Evolutionary conservation across 2,329 filamentous ascomycete genomes (phyloP).

Genomic region (Colletotrichum orbiculare): DNA sequence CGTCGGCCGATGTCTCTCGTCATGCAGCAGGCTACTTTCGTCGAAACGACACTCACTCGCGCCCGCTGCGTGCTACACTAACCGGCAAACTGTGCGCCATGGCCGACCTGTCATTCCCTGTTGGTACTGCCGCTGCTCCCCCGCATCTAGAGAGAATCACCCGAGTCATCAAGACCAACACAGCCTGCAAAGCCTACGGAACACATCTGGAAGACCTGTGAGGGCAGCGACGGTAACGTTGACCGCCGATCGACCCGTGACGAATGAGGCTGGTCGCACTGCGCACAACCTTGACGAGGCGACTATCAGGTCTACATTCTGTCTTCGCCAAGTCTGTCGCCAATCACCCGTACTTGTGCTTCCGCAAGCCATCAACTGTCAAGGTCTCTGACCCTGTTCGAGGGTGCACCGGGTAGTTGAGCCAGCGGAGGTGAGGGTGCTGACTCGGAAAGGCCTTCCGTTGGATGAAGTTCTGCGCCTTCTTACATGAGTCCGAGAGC

Average conservation of each 20-base stretch:
- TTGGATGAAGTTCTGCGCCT: too few species aligned
- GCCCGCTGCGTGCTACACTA: not conserved
- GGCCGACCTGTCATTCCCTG: not conserved
- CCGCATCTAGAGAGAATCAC: not conserved
- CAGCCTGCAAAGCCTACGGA: not conserved
- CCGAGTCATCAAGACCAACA: not conserved
- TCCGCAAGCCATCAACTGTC: not conserved
- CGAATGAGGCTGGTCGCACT: not conserved
- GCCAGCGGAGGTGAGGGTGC: too few species aligned
- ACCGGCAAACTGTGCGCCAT: conserved; percentile 3
- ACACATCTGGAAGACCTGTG: not conserved
- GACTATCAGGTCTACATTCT: conserved; percentile 2
- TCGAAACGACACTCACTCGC: not conserved
- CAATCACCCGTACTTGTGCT: not conserved
- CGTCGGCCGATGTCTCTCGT: not conserved
- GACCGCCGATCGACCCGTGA: not conserved
- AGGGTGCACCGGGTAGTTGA: too few species aligned
- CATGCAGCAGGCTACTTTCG: not conserved
- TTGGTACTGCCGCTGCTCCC: not conserved
- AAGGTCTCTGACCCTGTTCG: not conserved
- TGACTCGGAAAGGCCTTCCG: too few species aligned
- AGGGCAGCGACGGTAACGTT: not conserved
- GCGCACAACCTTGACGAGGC: not conserved
- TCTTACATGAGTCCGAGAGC: too few species aligned
- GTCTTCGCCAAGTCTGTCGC: not conserved